These are phyloP conservation scores for Oehlia diaphana DNA, from an alignment of 192 early-diverging fungal species.

Conservation along the genomic window DNA sequence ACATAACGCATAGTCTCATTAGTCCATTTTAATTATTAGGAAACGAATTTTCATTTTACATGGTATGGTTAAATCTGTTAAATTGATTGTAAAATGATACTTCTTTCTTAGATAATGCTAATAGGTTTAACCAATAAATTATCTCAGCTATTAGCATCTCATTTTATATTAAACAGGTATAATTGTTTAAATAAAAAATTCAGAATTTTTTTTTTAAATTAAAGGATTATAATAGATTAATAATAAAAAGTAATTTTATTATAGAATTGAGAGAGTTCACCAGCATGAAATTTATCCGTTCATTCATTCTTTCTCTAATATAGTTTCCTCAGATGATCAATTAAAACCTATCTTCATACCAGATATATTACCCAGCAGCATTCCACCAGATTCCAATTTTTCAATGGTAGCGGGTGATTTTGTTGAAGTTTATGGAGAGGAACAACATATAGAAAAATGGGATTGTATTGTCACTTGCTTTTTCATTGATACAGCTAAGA, in stretches of 20 bases:
- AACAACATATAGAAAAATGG: conserved; percentile 59
- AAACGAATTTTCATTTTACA: conserved; percentile 97
- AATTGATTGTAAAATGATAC: conserved; percentile 1
- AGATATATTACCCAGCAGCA: conserved; percentile 72
- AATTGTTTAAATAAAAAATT: not conserved
- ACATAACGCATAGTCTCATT: not conserved
- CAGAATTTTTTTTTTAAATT: too few relatives aligned
- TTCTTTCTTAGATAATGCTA: not conserved
- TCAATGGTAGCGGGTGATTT: conserved; percentile 99
- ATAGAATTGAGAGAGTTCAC: conserved; percentile 49
- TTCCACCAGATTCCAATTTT: conserved; percentile 75
- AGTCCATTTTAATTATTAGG: conserved; percentile 41
- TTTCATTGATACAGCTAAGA: conserved; percentile 97
- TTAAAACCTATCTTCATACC: conserved; percentile 73
- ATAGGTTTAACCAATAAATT: not conserved
- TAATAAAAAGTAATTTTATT: not conserved
- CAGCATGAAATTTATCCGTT: conserved; percentile 85
- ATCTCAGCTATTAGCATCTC: conserved; percentile 75
- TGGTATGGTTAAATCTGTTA: conserved; percentile 53
- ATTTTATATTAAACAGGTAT: conserved; percentile 90
- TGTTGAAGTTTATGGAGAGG: conserved; percentile 78
- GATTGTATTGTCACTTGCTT: conserved; percentile 93
- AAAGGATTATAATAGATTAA: not conserved
- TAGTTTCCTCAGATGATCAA: conserved; percentile 57
- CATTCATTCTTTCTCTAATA: conserved; percentile 91